phyloP scores from a whole-genome alignment of 2,329 filamentous ascomycete species.

The Fusarium sp. region DNA sequence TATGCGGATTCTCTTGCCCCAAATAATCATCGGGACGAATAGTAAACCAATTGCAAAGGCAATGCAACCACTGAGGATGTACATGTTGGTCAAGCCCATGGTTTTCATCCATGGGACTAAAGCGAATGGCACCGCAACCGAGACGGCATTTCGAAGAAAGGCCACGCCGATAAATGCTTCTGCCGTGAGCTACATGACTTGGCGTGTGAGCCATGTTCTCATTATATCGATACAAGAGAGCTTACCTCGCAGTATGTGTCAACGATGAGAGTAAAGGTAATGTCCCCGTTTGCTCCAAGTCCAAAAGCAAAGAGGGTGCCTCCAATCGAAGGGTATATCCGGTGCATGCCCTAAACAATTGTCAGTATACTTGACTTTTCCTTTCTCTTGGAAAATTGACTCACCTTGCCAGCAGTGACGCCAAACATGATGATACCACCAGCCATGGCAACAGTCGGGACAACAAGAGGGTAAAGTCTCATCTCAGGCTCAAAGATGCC shows the following conservation, averaged over 20 bases:
- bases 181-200: constrained; percentile 28
- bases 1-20: constrained; percentile 47
- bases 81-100: constrained; percentile 49
- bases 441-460: constrained; percentile 49
- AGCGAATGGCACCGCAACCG: constrained; percentile 46
- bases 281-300: constrained; percentile 54
- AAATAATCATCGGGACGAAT: constrained; percentile 48
- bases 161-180: constrained; percentile 49
- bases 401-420: constrained; percentile 50
- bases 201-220: neutral
- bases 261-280: constrained; percentile 51
- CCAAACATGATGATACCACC: constrained; percentile 57
- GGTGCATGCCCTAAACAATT: constrained; percentile 54
- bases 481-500: constrained; percentile 60
- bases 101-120: constrained; percentile 47
- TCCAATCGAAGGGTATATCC: constrained; percentile 54
- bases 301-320: constrained; percentile 54
- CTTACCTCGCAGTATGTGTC: constrained; percentile 50
- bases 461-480: constrained; percentile 50
- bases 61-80: constrained; percentile 42
- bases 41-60: constrained; percentile 41
- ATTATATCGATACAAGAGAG: neutral
- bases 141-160: constrained; percentile 49
- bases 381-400: neutral
- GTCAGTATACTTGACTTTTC: neutral